Evolutionary conservation across 441 rosid genomes (phyloP).

Genomic region (Euphorbia schlechtendalii): DNA sequence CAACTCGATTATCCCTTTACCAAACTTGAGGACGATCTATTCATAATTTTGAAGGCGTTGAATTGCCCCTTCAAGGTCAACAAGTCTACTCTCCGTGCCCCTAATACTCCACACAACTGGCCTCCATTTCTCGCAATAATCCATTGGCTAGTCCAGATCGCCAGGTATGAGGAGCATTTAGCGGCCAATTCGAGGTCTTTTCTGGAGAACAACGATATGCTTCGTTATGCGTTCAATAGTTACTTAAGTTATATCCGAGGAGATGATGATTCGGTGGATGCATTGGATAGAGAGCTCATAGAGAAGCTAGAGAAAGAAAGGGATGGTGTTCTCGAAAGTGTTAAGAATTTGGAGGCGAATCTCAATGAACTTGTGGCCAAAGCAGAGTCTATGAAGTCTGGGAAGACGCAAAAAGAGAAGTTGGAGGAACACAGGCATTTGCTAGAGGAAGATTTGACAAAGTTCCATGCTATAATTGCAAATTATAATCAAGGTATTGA

Average conservation of each 20-base stretch:
- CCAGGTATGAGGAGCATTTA: slow-evolving; percentile 33
- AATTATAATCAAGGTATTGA: slow-evolving; percentile 34
- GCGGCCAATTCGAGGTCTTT: slow-evolving; percentile 22
- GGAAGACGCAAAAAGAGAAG: slow-evolving; percentile 51
- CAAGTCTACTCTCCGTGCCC: slow-evolving; percentile 72
- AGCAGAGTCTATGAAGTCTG: slow-evolving; percentile 39
- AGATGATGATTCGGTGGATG: slow-evolving; percentile 55
- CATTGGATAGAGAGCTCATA: slow-evolving; percentile 43
- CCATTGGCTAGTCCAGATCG: slow-evolving; percentile 77
- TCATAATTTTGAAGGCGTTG: slow-evolving; percentile 40
- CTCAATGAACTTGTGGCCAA: slow-evolving; percentile 37
- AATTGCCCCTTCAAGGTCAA: slow-evolving; percentile 64
- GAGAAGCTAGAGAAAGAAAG: slow-evolving; percentile 62
- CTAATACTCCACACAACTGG: slow-evolving; percentile 86
- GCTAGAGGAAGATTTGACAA: slow-evolving; percentile 61
- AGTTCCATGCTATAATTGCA: slow-evolving; percentile 50
- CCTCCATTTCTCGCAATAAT: slow-evolving; percentile 58
- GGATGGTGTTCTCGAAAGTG: slow-evolving; percentile 30
- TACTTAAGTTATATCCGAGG: slow-evolving; percentile 47
- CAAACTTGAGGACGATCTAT: slow-evolving; percentile 69
- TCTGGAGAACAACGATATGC: slow-evolving; percentile 39
- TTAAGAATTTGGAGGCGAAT: slow-evolving; percentile 28
- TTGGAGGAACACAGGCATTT: slow-evolving; percentile 47
- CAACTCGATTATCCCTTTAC: slow-evolving; percentile 39
- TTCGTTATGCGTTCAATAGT: slow-evolving; percentile 37